These are phyloP conservation scores for Saccharum hybrid DNA, from an alignment of 202 grass and related monocot species.

Conservation along the genomic window DNA sequence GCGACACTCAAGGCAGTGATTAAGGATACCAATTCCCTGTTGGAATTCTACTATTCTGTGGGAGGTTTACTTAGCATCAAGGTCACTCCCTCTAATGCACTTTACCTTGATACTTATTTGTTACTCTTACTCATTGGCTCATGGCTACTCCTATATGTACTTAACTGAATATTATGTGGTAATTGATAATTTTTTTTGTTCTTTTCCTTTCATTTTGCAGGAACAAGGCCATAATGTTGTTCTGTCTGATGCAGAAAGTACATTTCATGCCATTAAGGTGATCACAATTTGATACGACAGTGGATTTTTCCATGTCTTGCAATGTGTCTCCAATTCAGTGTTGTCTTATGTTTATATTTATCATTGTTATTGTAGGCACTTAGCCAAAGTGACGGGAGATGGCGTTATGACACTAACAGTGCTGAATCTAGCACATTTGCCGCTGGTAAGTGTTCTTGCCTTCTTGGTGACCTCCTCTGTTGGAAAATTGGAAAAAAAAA, in stretches of 20 bases:
- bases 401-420: constrained; percentile 88
- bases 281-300: constrained; percentile 3
- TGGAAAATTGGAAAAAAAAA: not conserved
- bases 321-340: constrained; percentile 9
- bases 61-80: constrained; percentile 77
- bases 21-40: constrained; percentile 77
- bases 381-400: constrained; percentile 92
- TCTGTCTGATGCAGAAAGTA: constrained; percentile 67
- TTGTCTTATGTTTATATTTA: constrained; percentile 25
- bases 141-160: not conserved
- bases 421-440: constrained; percentile 91
- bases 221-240: constrained; percentile 64
- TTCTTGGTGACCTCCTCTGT: not conserved
- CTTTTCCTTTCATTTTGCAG: constrained; percentile 39
- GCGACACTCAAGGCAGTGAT: constrained; percentile 64
- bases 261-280: constrained; percentile 97
- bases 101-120: not conserved
- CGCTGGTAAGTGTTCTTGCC: constrained; percentile 63
- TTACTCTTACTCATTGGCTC: not conserved
- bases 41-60: constrained; percentile 80
- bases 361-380: constrained; percentile 64
- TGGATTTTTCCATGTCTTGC: constrained; percentile 12
- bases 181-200: not conserved
- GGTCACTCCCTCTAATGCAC: constrained; percentile 39
- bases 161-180: not conserved